Evolutionary conservation across 345 rosid species (phyloP), one percentile per base, ranked within the genome.

Genomic region (Linum trigynum): DNA sequence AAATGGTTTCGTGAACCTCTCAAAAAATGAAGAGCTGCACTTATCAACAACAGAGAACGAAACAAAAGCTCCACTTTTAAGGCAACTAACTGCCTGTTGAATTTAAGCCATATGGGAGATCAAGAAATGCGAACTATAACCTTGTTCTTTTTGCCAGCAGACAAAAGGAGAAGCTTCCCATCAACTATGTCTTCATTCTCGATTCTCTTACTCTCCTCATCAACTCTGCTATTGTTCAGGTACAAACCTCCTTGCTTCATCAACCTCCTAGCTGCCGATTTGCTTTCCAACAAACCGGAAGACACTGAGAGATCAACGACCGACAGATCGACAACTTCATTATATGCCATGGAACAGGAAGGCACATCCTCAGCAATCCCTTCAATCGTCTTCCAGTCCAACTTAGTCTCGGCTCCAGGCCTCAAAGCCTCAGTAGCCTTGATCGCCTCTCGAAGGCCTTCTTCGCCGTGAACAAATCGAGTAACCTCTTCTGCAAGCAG

Each of bases 81-180:
- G 51, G 7, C 7, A 45, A 45, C 32, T 23, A 23, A 23, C 10
- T 7, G 10, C 51, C 51, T 45, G 1, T 45, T 45, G 0, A 45
- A 45, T 7, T 1, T 14, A 7, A 8, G 5, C 45, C 10, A 7
- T 45, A 7, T 5, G 63, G 39, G 67, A 17, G 51, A 39, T 87
- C 82, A 90, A 70, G 85, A 76, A 60, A 92, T 83, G 69, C 96
- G 80, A 61, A 92, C 83, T 66, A 90, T 75, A 14, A 94, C 89
- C 79, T 94, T 90, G 72, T 94, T 94, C 85, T 94, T 90, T 84
- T 90, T 90, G 76, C 99, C 99, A 0, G 96, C 86, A 16, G 97
- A 94, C 70, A 94, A 70, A 65, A 94, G 90, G 51, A 94, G 90
- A 73, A 92, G 88, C 77, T 86, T 86, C 9, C 90, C 96, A 66